phyloP scores from a whole-genome alignment of 2,329 filamentous ascomycete species.

The Trichocomaceae sp. region DNA sequence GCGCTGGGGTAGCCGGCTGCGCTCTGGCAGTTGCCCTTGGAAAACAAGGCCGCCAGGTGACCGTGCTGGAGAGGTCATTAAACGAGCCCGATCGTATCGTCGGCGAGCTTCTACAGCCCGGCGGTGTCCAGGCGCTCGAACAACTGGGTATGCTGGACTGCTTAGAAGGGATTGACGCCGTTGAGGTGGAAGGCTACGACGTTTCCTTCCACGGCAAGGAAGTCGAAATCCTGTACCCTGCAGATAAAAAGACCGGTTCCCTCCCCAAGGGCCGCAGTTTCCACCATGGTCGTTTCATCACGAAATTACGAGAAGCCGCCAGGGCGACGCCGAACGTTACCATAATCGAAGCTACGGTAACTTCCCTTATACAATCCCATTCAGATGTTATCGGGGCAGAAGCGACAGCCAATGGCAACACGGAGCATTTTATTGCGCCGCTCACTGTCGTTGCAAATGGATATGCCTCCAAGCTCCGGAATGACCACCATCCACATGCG shows the following conservation, averaged over 20 bases:
- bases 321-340: constrained; percentile 73
- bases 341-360: constrained; percentile 82
- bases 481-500: constrained; percentile 60
- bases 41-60: constrained; percentile 81
- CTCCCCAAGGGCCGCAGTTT: constrained; percentile 71
- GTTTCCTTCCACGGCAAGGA: constrained; percentile 72
- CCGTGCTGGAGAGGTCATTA: constrained; percentile 81
- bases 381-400: constrained; percentile 77
- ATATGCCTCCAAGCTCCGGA: constrained; percentile 86
- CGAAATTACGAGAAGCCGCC: constrained; percentile 69
- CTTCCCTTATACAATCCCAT: constrained; percentile 64
- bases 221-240: constrained; percentile 72
- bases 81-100: constrained; percentile 94
- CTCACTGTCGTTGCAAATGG: constrained; percentile 88
- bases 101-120: constrained; percentile 89
- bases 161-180: constrained; percentile 80
- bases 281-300: constrained; percentile 92
- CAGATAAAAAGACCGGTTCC: constrained; percentile 39
- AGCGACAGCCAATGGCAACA: constrained; percentile 58
- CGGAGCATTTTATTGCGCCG: constrained; percentile 79
- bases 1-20: constrained; percentile 84
- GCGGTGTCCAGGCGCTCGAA: constrained; percentile 73
- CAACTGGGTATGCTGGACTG: constrained; percentile 75
- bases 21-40: constrained; percentile 77
- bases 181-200: constrained; percentile 78